Percentiles rank a stretch among this genome's conserved stretches.
Conservation (phyloP, 805 yeast species). For the Yarrowia sp. region DNA sequence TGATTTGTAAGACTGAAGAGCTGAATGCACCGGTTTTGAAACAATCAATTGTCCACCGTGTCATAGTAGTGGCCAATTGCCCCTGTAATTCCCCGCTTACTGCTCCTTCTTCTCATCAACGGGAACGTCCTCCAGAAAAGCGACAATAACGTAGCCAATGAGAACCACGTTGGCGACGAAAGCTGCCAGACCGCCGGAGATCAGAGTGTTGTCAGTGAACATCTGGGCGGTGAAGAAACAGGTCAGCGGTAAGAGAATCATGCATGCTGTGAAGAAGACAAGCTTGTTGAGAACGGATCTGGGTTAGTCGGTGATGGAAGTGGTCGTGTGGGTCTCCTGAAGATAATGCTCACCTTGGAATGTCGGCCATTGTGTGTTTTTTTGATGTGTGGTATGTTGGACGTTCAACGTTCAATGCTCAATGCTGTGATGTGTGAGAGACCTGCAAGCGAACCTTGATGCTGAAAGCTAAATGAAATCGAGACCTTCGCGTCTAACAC, state of each 20-base stretch:
- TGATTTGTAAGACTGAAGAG: no score
- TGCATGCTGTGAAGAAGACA: slow-evolving; percentile 70
- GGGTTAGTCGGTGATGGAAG: slow-evolving; percentile 36
- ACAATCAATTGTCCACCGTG: not conserved
- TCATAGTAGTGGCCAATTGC: not conserved
- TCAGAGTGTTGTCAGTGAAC: slow-evolving; percentile 57
- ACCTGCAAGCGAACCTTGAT: slow-evolving; percentile 5
- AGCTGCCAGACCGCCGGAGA: slow-evolving; percentile 78
- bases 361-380: slow-evolving; percentile 23
- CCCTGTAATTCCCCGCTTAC: not conserved
- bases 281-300: slow-evolving; percentile 56
- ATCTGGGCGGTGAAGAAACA: slow-evolving; percentile 61
- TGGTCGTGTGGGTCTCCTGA: not conserved
- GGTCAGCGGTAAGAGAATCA: slow-evolving; percentile 68
- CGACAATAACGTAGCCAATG: slow-evolving; percentile 71
- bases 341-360: slow-evolving; percentile 11
- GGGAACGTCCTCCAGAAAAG: slow-evolving; percentile 65
- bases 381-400: not conserved
- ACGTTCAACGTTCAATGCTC: not conserved
- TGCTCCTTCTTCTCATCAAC: slow-evolving; percentile 43
- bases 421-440: slow-evolving; percentile 13
- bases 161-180: slow-evolving; percentile 71
- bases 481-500: slow-evolving; percentile 5
- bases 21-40: no score
- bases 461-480: not conserved